Conservation (phyloP, 2,329 filamentous ascomycete species). For the Chalara sp. region DNA sequence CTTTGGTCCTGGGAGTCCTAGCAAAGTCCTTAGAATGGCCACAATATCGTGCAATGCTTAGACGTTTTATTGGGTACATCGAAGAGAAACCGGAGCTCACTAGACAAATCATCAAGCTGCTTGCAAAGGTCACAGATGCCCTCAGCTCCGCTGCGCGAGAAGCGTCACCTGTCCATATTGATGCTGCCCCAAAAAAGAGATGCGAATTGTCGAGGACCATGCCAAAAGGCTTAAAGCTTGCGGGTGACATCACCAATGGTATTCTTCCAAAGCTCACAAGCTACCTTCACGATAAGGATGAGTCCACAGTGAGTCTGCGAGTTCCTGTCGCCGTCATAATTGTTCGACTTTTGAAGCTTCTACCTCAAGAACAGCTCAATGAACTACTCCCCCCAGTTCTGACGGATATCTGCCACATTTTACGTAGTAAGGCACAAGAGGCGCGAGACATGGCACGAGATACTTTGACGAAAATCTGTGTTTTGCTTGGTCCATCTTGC, state of each 20-base stretch:
- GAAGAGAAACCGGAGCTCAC: slow-evolving; percentile 74
- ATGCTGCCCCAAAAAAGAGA: slow-evolving; percentile 29
- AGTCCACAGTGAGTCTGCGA: slow-evolving; percentile 86
- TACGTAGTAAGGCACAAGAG: slow-evolving; percentile 83
- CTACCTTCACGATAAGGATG: slow-evolving; percentile 90
- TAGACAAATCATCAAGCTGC: slow-evolving; percentile 76
- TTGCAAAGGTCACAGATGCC: slow-evolving; percentile 76
- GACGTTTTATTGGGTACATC: slow-evolving; percentile 77
- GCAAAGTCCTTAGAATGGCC: slow-evolving; percentile 79
- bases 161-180: slow-evolving; percentile 19
- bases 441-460: slow-evolving; percentile 86
- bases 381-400: slow-evolving; percentile 74
- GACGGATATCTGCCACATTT: slow-evolving; percentile 86
- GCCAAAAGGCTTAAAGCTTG: slow-evolving; percentile 60
- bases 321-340: slow-evolving; percentile 85
- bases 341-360: slow-evolving; percentile 76
- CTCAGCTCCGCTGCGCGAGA: slow-evolving; percentile 48
- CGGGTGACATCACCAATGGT: slow-evolving; percentile 63
- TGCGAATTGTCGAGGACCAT: slow-evolving; percentile 54
- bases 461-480: slow-evolving; percentile 77
- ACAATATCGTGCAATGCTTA: slow-evolving; percentile 79
- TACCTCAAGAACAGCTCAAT: slow-evolving; percentile 67
- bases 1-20: slow-evolving; percentile 70
- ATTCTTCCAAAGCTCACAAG: slow-evolving; percentile 75
- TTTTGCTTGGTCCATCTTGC: slow-evolving; percentile 72